Evolutionary conservation across 1,284 basidiomycete genomes (phyloP), one percentile per base, ranked within the genome.

Genomic region (Fomitopsis betulina): DNA sequence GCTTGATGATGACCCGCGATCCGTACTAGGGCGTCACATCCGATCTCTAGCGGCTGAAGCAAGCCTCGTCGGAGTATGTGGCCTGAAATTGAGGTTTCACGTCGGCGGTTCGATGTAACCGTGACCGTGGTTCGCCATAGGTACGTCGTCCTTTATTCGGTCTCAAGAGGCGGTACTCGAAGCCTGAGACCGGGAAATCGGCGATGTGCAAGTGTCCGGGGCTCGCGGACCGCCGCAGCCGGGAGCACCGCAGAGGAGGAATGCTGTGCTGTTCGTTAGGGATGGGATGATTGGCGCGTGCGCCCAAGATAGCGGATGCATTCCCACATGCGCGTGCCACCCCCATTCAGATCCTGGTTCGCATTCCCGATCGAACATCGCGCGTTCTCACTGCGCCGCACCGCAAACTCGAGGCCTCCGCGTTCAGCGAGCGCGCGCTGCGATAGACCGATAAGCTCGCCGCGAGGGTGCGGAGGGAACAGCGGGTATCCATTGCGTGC

Each of bases 221-320:
- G 51, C 53, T 57, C 56, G 52, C 56, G 56, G 56, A 57, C 51
- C 56, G 56, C 40, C 25, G 6, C 9, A 23, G 15, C 33, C 42
- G 33, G 35, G 42, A 21, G 55, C 47, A 56, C 47, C 32, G 49
- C 49, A 51, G 25, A 38, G 50, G 40, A 55, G n/a, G 43, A 38
- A 56, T 49, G 55, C 47, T 56, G 56, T 57, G 56, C 51, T 30
- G 23, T 45, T 39, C 50, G 39, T 51, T 39, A 40, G 30, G 39
- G 21, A 35, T 30, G n/a, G 13, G 10, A 2, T 57, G 56, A 57
- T 57, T 45, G 56, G 39, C 56, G 51, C 52, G 27, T 23, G 54
- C 32, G 54, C 23, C 30, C 47, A 27, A 51, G 39, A 52, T 35
- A 25, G 47, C 30, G 25, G 23, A 39, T 17, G 35, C 17, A 12